Conservation (phyloP, 352 stramenopile genomes). For the Pythium aristosporum region DNA sequence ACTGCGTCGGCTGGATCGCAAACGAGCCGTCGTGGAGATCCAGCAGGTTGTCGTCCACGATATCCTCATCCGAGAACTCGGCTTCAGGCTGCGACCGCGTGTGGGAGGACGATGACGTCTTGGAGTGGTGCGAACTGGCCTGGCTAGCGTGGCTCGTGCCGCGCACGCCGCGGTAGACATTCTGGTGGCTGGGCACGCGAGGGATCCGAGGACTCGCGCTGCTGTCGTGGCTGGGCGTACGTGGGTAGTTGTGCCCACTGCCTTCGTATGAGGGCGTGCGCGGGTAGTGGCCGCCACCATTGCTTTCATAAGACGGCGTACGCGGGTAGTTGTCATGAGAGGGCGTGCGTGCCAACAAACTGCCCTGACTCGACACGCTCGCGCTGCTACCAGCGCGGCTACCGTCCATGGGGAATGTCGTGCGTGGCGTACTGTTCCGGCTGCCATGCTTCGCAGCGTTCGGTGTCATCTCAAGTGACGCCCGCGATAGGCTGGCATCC, state of each 20-base stretch:
- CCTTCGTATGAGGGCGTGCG: too few relatives aligned
- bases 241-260: too few relatives aligned
- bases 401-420: constrained; percentile 3
- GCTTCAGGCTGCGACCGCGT: constrained; percentile 27
- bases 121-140: constrained; percentile 10
- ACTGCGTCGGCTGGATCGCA: constrained; percentile 8
- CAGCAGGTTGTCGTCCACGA: constrained; percentile 21
- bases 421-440: constrained; percentile 1
- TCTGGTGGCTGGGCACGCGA: constrained; percentile 14
- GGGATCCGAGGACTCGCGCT: constrained; percentile 11
- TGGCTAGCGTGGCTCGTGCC: constrained; percentile 5
- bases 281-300: not conserved
- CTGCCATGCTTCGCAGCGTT: not conserved
- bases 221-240: constrained; percentile 8
- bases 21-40: constrained; percentile 21
- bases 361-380: constrained; percentile 20
- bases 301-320: not conserved
- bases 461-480: constrained; percentile 6
- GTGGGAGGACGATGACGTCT: constrained; percentile 16
- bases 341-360: constrained; percentile 1
- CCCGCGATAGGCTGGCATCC: constrained; percentile 16
- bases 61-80: constrained; percentile 31
- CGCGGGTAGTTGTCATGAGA: not conserved
- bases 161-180: not conserved
- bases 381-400: constrained; percentile 1